Base-by-base conservation (phyloP, 2,329 filamentous ascomycete genomes). In the Amylocarpus encephaloides region DNA sequence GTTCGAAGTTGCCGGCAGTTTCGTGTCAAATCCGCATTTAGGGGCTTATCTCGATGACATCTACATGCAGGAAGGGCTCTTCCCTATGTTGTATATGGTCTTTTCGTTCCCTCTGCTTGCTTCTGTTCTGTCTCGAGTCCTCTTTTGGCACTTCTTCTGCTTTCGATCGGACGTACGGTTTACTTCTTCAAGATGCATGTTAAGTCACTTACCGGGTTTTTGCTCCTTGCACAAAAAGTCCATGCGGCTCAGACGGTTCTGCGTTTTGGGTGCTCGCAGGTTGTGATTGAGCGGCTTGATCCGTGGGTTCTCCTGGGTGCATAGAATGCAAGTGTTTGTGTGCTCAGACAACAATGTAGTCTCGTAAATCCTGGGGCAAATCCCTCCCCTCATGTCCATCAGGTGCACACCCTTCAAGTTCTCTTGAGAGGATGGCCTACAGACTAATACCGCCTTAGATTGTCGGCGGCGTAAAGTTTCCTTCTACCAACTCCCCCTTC, bases 361-460 rank as follows among this genome's bases (percentile, higher is more conserved):
- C 47, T 53, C 6, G 53, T 55, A 5, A 52, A 52, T 34, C 53
- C 53, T 1, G 50, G 53, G 41, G 26, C 40, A 2, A 50, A 34
- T 36, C 53, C 50, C 2, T 53, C 50, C 16, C 53, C 53, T 18
- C 53, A 55, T 38, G 43, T 55, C 32, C 49, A 51, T 46, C 53
- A 55, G 33, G 46, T 50, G 40, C 32, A 32, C 36, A 41, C 32
- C 18, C 29, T 32, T 18, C 29, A 33, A 36, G 11, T 9, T 16
- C 33, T 26, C 35, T n/a, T 15, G 9, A 26, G 11, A 5, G 5
- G 2, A n/a, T 41, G 9, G 32, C n/a, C 19, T 13, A 6, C 11
- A 18, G 38, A 15, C 44, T 47, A 29, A 51, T 33, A 13, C 18
- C 9, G 29, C 29, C n/a, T 43, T 29, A 51, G 49, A 36, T 51